Conservation (phyloP, 441 rosid species). For the Populus trichocarpa region DNA sequence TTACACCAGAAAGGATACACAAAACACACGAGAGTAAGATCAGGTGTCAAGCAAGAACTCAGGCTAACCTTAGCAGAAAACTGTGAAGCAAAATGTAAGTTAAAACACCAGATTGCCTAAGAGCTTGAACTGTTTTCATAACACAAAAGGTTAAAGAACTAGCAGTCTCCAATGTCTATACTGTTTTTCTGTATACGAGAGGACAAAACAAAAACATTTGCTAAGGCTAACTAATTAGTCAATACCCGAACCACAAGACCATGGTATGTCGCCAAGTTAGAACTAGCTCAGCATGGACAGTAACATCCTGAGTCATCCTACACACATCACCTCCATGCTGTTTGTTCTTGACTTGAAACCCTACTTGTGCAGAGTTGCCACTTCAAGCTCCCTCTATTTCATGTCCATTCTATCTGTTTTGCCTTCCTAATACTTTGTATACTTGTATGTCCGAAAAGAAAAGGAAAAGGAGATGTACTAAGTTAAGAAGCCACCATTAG, state of each 20-base stretch:
- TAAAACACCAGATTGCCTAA: too few relatives aligned
- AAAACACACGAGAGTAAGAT: neutral
- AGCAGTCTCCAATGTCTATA: too few relatives aligned
- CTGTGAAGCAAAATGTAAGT: too few relatives aligned
- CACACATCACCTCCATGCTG: slow-evolving; percentile 32
- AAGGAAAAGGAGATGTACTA: neutral
- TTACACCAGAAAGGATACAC: neutral
- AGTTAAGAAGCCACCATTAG: slow-evolving; percentile 18
- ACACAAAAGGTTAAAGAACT: neutral
- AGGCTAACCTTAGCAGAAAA: too few relatives aligned
- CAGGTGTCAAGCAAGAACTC: neutral
- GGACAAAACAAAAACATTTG: neutral
- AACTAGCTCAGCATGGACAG: slow-evolving; percentile 10
- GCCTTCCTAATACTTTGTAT: slow-evolving; percentile 3
- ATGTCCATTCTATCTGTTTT: slow-evolving; percentile 9
- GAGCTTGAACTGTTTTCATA: neutral
- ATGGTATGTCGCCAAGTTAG: neutral
- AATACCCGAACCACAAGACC: slow-evolving; percentile 86
- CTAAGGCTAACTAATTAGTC: slow-evolving; percentile 52
- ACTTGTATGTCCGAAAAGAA: neutral
- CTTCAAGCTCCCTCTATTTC: neutral
- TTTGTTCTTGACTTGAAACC: slow-evolving; percentile 93
- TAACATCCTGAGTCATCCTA: neutral
- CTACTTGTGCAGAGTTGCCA: slow-evolving; percentile 11
- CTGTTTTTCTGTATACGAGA: neutral